Percentiles rank a stretch among this genome's conserved stretches.
These are phyloP conservation scores for Fusarium chuoi DNA, from an alignment of 2,329 filamentous ascomycete species.

Conservation along the genomic window DNA sequence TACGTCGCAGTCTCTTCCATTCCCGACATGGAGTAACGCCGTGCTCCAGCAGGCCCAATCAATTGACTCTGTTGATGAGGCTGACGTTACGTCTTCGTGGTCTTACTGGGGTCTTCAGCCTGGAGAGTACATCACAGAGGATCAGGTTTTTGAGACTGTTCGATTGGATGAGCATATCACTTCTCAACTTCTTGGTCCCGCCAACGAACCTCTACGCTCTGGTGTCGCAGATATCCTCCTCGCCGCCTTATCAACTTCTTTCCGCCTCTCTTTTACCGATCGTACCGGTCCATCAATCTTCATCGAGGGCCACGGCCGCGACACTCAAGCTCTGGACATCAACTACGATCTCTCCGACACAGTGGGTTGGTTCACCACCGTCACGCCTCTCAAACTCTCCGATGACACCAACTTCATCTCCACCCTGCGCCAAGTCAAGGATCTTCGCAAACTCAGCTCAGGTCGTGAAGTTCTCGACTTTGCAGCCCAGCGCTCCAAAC, in stretches of 20 bases:
- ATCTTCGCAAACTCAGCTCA: neutral
- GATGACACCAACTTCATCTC: neutral
- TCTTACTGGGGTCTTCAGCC: neutral
- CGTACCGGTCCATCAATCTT: neutral
- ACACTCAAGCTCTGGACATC: neutral
- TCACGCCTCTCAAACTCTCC: neutral
- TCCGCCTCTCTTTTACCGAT: neutral
- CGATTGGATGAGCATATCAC: neutral
- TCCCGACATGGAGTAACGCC: neutral
- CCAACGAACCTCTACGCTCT: neutral
- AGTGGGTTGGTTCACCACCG: neutral
- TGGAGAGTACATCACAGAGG: neutral
- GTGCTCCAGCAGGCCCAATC: neutral
- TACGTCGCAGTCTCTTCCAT: neutral
- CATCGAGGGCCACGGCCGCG: neutral
- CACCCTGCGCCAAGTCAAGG: neutral
- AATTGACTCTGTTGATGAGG: fast-evolving
- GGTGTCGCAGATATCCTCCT: neutral
- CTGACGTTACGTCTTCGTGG: fast-evolving
- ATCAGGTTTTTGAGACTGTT: neutral
- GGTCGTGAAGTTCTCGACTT: neutral
- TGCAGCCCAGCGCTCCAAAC: neutral
- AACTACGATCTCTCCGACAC: neutral
- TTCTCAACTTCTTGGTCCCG: neutral
- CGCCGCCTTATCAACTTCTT: fast-evolving